A percentile compares a stretch with the other conserved stretches of the same genome.
phyloP scores from a whole-genome alignment of 192 early-diverging fungal genomes.

The Podila minutissima region DNA sequence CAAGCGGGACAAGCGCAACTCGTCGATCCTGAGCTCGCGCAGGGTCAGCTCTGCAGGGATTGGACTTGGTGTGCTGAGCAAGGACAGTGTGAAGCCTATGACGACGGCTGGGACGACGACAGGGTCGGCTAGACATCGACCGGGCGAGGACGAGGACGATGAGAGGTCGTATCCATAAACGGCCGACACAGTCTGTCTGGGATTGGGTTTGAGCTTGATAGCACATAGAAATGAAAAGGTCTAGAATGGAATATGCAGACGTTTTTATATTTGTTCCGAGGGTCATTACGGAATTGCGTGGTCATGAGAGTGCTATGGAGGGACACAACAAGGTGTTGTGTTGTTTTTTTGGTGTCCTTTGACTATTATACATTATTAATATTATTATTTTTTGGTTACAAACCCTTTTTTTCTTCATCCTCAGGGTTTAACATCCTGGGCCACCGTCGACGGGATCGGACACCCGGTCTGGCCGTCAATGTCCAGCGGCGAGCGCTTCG shows the following conservation, averaged over 20 bases:
- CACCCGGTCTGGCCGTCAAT: not conserved
- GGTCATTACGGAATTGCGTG: no score
- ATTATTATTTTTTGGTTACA: no score
- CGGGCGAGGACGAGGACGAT: not conserved
- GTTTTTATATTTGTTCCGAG: no score
- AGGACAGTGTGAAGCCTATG: conserved; percentile 7
- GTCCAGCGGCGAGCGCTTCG: not conserved
- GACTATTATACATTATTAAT: no score
- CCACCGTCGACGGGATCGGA: not conserved
- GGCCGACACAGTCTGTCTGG: conserved; percentile 7
- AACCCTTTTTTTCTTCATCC: not conserved
- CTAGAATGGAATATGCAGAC: not conserved
- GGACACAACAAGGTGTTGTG: no score
- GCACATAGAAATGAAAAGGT: not conserved
- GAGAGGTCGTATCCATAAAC: conserved; percentile 4
- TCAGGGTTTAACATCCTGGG: not conserved
- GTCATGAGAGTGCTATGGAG: no score
- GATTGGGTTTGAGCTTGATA: conserved; percentile 27
- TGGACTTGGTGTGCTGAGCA: conserved; percentile 41
- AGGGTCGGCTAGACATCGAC: not conserved
- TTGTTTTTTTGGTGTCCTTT: no score
- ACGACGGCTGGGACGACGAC: not conserved
- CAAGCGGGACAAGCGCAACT: conserved; percentile 49
- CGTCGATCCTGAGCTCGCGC: conserved; percentile 45
- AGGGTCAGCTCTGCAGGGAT: conserved; percentile 47